These are phyloP conservation scores for Hypoxylon sp. DNA, from an alignment of 2,329 filamentous ascomycete genomes.

Conservation along the genomic window DNA sequence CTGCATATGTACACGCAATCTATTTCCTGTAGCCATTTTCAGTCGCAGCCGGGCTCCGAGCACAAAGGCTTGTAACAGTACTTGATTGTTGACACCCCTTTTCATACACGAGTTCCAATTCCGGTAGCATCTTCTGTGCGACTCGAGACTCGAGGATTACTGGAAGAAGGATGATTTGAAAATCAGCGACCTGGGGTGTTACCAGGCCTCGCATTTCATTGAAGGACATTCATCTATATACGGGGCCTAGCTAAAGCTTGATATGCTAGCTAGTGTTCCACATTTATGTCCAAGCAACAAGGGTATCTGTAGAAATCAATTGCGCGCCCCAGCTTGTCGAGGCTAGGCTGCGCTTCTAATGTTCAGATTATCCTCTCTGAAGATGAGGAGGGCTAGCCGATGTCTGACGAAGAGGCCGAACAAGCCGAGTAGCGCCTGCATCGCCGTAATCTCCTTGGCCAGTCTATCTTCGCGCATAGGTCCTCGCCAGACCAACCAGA, in stretches of 20 bases:
- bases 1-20: constrained; percentile 2
- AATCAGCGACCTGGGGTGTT: constrained; percentile 14
- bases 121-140: background rate
- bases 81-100: background rate
- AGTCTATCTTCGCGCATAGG: constrained; percentile 90
- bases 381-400: constrained; percentile 86
- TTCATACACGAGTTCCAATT: background rate
- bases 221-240: constrained; percentile 26
- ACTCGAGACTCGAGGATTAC: background rate
- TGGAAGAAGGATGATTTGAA: background rate
- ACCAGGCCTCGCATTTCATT: constrained; percentile 24
- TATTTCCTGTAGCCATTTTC: background rate
- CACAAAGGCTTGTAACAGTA: constrained; percentile 6
- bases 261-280: constrained; percentile 10
- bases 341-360: constrained; percentile 53
- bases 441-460: constrained; percentile 81
- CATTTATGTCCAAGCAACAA: constrained; percentile 33
- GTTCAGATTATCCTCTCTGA: constrained; percentile 87
- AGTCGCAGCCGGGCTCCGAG: constrained; percentile 9
- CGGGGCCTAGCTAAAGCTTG: constrained; percentile 10
- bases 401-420: constrained; percentile 89
- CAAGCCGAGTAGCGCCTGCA: constrained; percentile 84
- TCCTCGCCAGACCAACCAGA: constrained; percentile 96
- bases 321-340: constrained; percentile 6
- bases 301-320: constrained; percentile 28